Evolutionary conservation across 2,329 filamentous ascomycete genomes (phyloP).

Genomic region (Byssochlamys sp.): DNA sequence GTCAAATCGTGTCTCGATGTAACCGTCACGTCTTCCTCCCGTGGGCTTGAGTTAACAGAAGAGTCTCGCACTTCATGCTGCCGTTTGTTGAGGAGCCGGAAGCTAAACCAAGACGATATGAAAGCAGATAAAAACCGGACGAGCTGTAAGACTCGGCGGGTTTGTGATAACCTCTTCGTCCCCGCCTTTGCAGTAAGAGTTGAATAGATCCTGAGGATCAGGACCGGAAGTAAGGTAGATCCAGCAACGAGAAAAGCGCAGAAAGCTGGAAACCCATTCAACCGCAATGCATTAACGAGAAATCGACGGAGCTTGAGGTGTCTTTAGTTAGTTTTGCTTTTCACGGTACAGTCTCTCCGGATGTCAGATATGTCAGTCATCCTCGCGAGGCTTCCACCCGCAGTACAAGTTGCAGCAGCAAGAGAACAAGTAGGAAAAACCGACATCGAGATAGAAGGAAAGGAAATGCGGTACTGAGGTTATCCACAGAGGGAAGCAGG

Average conservation of each 20-base stretch:
- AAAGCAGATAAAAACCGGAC: conserved; percentile 38
- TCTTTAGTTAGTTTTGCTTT: conserved; percentile 11
- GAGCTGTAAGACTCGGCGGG: conserved; percentile 13
- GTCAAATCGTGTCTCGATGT: conserved; percentile 6
- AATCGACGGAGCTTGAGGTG: conserved; percentile 27
- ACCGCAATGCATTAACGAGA: conserved; percentile 30
- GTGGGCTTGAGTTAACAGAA: conserved; percentile 4
- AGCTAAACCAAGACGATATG: conserved; percentile 41
- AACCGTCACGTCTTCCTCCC: conserved; percentile 1
- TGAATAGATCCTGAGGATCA: conserved; percentile 18
- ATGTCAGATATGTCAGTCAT: not conserved
- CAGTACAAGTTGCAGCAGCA: not conserved
- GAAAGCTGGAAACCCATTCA: conserved; percentile 44
- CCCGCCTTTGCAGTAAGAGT: conserved; percentile 13
- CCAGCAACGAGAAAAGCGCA: conserved; percentile 45
- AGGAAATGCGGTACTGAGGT: conserved; percentile 4
- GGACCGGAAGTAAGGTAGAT: conserved; percentile 37
- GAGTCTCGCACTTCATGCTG: conserved; percentile 13
- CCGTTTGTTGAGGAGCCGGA: conserved; percentile 39
- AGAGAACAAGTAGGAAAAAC: too few species aligned
- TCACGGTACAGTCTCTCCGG: not conserved
- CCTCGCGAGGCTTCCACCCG: not conserved
- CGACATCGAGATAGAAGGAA: not conserved
- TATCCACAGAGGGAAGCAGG: not conserved
- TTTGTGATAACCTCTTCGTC: conserved; percentile 9